Base-by-base conservation (phyloP, 345 rosid genomes). In the Physaria fendleri region DNA sequence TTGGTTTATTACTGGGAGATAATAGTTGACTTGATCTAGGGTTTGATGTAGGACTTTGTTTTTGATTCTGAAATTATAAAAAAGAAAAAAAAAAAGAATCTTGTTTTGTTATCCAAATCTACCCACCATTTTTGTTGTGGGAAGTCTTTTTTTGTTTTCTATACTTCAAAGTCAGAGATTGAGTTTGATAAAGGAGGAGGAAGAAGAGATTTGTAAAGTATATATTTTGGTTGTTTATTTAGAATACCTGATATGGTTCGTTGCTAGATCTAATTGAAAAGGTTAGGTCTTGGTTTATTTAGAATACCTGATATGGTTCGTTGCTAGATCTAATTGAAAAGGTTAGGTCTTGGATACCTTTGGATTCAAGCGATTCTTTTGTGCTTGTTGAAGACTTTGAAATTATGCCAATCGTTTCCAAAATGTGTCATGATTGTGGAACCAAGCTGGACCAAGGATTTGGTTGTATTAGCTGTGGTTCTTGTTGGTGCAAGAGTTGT, bases 261-360 rank as follows among this genome's bases (percentile, higher is more conserved):
- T 67, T 79, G 68, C 64, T 64, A 80, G 87, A 93, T 82, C 92
- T 87, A 61, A 60, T 84, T 69, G 74, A 66, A 4, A 87, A 84
- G 69, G 76, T 82, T 69, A 71, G 82, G 88, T 78, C 82, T 80
- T 88, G 85, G 93, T 58, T 66, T 82, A 87, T 82, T n/a, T 92
- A 90, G 92, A 81, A 64, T 82, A 79, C 82, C 82, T 55, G 89
- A 80, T n/a, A n/a, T 84, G 77, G 65, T 69, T 81, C 81, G 58
- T 67, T 79, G 68, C 64, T 64, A 80, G 87, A 93, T 82, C 92
- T 87, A 61, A 60, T 84, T 69, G 74, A 66, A 4, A 87, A 84
- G 69, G 76, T 82, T 69, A 71, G 82, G 88, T 78, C 82, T 80
- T 88, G 85, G 93, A 69, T 90, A 68, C 77, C 95, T 59, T 72